phyloP scores from a whole-genome alignment of 2,329 filamentous ascomycete genomes.

The Phialophora macrospora region DNA sequence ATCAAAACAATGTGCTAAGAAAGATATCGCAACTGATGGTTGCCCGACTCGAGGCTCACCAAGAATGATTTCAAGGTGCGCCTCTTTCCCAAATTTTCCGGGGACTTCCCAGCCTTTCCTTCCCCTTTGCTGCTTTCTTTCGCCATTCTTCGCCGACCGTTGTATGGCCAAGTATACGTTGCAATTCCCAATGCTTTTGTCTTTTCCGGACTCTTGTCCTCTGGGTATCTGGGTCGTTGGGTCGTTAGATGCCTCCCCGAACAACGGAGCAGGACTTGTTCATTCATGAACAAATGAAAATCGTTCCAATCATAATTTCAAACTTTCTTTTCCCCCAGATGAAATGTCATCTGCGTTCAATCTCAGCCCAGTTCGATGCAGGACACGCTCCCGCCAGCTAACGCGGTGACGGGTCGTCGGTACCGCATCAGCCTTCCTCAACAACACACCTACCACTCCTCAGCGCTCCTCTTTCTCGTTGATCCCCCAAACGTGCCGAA shows the following conservation, averaged over 20 bases:
- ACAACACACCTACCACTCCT: not conserved
- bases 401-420: not conserved
- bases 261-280: slow-evolving; percentile 12
- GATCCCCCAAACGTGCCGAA: not conserved
- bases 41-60: slow-evolving; percentile 11
- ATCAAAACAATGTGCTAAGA: slow-evolving; percentile 7
- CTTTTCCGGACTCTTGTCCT: slow-evolving; percentile 18
- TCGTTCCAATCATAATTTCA: slow-evolving; percentile 33
- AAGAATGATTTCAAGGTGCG: not conserved
- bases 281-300: slow-evolving; percentile 37
- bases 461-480: too few relatives aligned
- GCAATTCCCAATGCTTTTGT: slow-evolving; percentile 29
- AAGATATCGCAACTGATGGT: slow-evolving; percentile 13
- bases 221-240: slow-evolving; percentile 35
- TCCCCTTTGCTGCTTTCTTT: slow-evolving; percentile 10
- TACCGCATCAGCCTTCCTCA: not conserved
- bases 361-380: not conserved
- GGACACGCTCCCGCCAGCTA: not conserved
- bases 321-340: not conserved
- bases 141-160: slow-evolving; percentile 16
- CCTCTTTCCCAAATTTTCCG: not conserved
- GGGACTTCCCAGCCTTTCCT: not conserved
- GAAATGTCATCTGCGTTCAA: not conserved
- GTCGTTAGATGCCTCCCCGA: slow-evolving; percentile 11
- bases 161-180: slow-evolving; percentile 31